Evolutionary conservation across 2,329 filamentous ascomycete genomes (phyloP).

Genomic region (Cryphonectria naterciae): DNA sequence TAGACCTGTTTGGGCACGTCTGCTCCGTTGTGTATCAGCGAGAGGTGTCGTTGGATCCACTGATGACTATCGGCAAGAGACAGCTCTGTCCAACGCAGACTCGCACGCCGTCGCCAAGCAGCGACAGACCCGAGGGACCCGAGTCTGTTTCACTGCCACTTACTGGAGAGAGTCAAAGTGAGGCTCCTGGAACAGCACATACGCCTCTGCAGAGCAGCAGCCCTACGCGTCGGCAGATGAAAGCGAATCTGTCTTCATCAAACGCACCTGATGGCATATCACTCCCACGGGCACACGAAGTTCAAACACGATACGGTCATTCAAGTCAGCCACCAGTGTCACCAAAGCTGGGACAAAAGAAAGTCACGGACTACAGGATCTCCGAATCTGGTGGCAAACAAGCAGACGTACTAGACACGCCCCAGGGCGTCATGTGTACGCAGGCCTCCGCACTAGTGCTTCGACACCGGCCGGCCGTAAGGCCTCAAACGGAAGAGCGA

Average conservation of each 20-base stretch:
- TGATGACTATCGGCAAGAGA: constrained; percentile 23
- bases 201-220: not conserved
- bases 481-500: not conserved
- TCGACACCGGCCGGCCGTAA: not conserved
- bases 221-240: not conserved
- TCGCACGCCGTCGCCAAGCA: constrained; percentile 35
- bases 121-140: constrained; percentile 39
- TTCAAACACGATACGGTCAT: not conserved
- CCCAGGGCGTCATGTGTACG: not conserved
- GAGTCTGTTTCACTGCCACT: too few relatives aligned
- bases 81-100: constrained; percentile 10
- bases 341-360: not conserved
- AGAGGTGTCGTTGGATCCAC: not conserved
- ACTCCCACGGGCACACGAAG: not conserved
- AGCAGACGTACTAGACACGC: not conserved
- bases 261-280: not conserved
- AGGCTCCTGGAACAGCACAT: too few relatives aligned
- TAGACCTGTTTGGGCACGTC: constrained; percentile 51
- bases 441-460: not conserved
- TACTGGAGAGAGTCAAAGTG: not conserved
- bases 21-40: constrained; percentile 46
- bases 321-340: not conserved
- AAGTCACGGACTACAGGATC: too few relatives aligned
- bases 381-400: not conserved
- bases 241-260: not conserved